These are phyloP conservation scores for Bauhinia variegata DNA, from an alignment of 306 rosid species.

Conservation along the genomic window DNA sequence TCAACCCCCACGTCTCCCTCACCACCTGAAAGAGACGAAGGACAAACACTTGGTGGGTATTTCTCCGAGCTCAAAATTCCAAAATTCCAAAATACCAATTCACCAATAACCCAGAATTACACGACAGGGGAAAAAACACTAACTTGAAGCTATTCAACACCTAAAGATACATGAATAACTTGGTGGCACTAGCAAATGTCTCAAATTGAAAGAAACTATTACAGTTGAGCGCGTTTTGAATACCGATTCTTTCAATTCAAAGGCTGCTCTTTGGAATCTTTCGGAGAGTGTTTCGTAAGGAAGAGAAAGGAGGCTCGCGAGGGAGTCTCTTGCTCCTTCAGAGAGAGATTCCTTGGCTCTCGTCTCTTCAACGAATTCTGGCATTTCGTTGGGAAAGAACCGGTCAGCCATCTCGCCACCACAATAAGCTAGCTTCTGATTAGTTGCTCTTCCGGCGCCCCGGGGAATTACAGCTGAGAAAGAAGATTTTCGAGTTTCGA, in stretches of 20 bases:
- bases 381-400: constrained; percentile 73
- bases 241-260: constrained; percentile 73
- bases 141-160: constrained; percentile 31
- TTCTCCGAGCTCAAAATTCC: not conserved
- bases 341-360: constrained; percentile 39
- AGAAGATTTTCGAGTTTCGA: not conserved
- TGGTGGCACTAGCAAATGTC: not conserved
- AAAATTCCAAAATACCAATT: not conserved
- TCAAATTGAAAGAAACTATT: not conserved
- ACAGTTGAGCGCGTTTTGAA: not conserved
- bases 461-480: not conserved
- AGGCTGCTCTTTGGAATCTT: constrained; percentile 48
- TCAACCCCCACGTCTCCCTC: constrained; percentile 69
- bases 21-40: constrained; percentile 61
- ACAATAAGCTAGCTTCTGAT: not conserved
- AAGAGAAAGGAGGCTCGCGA: constrained; percentile 56
- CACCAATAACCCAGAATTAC: constrained; percentile 26
- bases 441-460: not conserved
- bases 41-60: constrained; percentile 27
- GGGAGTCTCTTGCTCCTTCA: constrained; percentile 35
- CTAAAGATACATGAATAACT: not conserved
- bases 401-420: constrained; percentile 63
- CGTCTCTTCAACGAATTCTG: constrained; percentile 51
- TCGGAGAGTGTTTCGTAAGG: constrained; percentile 49
- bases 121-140: constrained; percentile 3